phyloP scores from a whole-genome alignment of 352 stramenopile species.

The Ophiocytium majus region DNA sequence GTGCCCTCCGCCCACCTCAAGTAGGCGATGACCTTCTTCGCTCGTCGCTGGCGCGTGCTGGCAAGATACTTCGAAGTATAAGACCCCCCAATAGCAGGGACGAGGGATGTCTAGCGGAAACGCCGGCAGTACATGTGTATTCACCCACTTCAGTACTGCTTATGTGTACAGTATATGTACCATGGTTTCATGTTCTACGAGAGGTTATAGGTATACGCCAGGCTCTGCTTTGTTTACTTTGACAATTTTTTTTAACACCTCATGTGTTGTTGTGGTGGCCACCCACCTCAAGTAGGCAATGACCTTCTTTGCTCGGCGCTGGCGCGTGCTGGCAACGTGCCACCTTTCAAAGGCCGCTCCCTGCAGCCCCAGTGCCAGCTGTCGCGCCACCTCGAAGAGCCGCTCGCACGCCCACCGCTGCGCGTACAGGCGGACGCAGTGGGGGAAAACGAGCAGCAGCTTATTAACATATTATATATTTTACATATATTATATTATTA shows the following conservation, averaged over 20 bases:
- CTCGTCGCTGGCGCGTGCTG: neutral
- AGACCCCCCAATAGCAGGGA: no score
- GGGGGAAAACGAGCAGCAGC: neutral
- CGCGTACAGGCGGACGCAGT: neutral
- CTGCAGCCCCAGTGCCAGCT: conserved; percentile 32
- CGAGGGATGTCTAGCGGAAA: neutral
- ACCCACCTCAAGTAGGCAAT: neutral
- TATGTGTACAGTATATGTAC: no score
- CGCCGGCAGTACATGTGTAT: neutral
- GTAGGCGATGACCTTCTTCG: conserved; percentile 14
- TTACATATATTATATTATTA: no score
- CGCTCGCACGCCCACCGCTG: conserved; percentile 49
- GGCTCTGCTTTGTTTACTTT: neutral
- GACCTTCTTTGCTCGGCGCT: conserved; percentile 22
- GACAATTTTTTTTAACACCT: neutral
- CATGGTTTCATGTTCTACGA: neutral
- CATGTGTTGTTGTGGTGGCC: neutral
- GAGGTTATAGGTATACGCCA: conserved; percentile 20
- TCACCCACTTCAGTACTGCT: no score
- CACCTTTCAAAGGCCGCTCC: conserved; percentile 32
- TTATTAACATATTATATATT: neutral
- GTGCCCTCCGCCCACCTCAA: neutral
- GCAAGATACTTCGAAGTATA: neutral
- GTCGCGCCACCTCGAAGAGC: conserved; percentile 30
- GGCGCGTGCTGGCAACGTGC: neutral